Evolutionary conservation across 2,329 filamentous ascomycete genomes (phyloP).

Genomic region (Calonectria hawksworthii): DNA sequence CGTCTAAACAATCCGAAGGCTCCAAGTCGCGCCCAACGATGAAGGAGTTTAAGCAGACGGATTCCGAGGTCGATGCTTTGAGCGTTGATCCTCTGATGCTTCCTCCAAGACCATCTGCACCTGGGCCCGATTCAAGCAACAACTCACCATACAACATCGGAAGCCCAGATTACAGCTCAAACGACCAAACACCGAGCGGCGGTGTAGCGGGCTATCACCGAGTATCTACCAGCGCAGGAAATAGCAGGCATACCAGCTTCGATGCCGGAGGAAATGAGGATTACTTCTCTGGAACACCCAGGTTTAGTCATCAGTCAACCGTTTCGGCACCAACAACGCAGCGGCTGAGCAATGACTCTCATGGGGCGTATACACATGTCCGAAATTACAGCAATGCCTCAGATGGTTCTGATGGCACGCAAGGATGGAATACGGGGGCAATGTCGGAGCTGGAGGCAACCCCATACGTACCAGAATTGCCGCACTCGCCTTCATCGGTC

Average conservation of each 20-base stretch:
- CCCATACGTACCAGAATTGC: slow-evolving; percentile 54
- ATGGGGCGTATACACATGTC: slow-evolving; percentile 52
- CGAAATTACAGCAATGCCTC: slow-evolving; percentile 61
- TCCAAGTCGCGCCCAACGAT: slow-evolving; percentile 52
- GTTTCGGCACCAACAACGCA: slow-evolving; percentile 42
- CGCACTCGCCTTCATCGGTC: slow-evolving; percentile 46
- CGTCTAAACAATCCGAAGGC: slow-evolving; percentile 50
- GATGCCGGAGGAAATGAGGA: slow-evolving; percentile 45
- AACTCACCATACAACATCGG: slow-evolving; percentile 36
- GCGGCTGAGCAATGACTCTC: slow-evolving; percentile 56
- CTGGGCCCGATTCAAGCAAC: slow-evolving; percentile 36
- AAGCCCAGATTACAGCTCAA: slow-evolving; percentile 47
- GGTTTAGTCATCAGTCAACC: slow-evolving; percentile 38
- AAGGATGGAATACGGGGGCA: slow-evolving; percentile 40
- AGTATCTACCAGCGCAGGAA: slow-evolving; percentile 39
- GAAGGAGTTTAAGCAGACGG: slow-evolving; percentile 55
- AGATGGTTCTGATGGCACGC: slow-evolving; percentile 54
- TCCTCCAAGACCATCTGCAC: slow-evolving; percentile 45
- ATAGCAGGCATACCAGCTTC: slow-evolving; percentile 48
- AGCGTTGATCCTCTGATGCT: slow-evolving; percentile 58
- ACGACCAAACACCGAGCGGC: slow-evolving; percentile 42
- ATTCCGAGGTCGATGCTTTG: slow-evolving; percentile 60
- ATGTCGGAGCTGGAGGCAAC: slow-evolving; percentile 55
- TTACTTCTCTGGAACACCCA: slow-evolving; percentile 45
- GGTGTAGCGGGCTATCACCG: slow-evolving; percentile 42